These are phyloP conservation scores for Naganishia antarctica DNA, from an alignment of 768 basidiomycete species.

Conservation along the genomic window DNA sequence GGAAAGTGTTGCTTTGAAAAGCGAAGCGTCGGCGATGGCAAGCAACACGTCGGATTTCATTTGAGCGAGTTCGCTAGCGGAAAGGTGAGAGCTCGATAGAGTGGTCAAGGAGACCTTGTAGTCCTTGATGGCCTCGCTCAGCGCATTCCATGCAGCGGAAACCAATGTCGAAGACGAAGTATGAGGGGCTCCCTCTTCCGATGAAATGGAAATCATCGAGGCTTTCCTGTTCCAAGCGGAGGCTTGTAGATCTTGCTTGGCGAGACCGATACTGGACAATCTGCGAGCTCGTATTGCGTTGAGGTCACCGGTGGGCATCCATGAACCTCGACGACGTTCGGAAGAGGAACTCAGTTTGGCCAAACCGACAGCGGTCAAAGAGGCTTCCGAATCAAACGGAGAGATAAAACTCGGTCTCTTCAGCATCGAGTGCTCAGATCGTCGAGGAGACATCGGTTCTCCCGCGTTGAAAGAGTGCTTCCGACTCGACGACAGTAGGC, in stretches of 20 bases:
- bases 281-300: background rate
- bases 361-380: conserved; percentile 5
- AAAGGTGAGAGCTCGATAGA: conserved; percentile 36
- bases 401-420: conserved; percentile 18
- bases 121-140: conserved; percentile 43
- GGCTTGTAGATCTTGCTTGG: conserved; percentile 25
- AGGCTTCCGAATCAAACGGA: conserved; percentile 3
- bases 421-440: background rate
- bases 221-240: conserved; percentile 44
- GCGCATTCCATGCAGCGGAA: conserved; percentile 41
- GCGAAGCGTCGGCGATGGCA: conserved; percentile 38
- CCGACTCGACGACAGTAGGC: background rate
- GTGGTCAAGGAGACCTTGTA: conserved; percentile 46
- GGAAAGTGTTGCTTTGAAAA: conserved; percentile 45
- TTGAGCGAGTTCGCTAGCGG: conserved; percentile 36
- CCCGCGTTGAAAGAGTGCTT: background rate
- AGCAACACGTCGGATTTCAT: conserved; percentile 41
- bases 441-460: conserved; percentile 11
- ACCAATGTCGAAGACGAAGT: conserved; percentile 41
- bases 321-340: background rate
- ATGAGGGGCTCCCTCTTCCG: conserved; percentile 32
- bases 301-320: conserved; percentile 21
- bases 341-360: background rate
- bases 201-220: conserved; percentile 38
- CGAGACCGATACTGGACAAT: conserved; percentile 16